Conservation (phyloP, 208 protist species). For the Angomonas deanei region DNA sequence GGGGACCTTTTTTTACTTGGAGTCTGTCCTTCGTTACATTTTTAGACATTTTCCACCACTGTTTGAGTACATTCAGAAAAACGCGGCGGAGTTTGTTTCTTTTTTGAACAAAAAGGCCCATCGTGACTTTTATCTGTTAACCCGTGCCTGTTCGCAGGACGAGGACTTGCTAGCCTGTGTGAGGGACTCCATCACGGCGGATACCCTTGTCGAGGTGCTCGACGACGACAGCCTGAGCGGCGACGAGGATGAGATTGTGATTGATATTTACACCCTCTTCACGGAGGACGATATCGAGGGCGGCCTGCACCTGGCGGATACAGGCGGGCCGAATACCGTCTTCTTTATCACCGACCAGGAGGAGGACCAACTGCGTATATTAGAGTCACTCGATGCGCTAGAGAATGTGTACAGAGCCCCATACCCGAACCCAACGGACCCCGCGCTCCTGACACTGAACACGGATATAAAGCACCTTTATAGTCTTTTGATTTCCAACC, state of each 20-base stretch:
- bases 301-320: no score
- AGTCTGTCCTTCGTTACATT: conserved; percentile 40
- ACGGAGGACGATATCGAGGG: no score
- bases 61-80: conserved; percentile 45
- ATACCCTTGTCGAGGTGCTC: not conserved
- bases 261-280: no score
- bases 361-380: no score
- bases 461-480: not conserved
- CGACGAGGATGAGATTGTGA: no score
- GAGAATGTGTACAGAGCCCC: no score
- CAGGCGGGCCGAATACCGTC: no score
- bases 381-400: no score
- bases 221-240: not conserved
- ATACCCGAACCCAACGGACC: no score
- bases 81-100: conserved; percentile 36
- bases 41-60: conserved; percentile 27
- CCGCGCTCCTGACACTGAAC: not conserved
- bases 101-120: not conserved
- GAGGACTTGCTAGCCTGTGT: not conserved
- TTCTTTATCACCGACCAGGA: no score
- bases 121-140: not conserved
- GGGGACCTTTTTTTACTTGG: conserved; percentile 33
- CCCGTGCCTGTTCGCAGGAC: not conserved
- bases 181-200: not conserved
- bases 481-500: not conserved